Conservation (phyloP, 2,329 filamentous ascomycete genomes). For the Tolypocladium inflatum region DNA sequence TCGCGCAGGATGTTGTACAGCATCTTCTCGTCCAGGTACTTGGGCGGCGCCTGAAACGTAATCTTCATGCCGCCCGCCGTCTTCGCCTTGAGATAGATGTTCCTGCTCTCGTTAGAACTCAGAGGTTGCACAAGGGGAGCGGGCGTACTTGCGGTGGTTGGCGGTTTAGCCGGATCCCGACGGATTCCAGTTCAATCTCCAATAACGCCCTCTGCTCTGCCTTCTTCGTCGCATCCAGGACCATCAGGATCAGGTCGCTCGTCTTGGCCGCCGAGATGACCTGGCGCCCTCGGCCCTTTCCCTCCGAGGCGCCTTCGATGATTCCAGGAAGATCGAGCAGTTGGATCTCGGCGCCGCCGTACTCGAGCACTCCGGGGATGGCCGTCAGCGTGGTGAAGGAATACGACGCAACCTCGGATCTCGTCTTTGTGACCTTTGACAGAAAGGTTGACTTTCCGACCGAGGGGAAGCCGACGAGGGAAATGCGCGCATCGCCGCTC, state of each 20-base stretch:
- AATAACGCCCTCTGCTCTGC: conserved; percentile 84
- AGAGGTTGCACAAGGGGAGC: neutral
- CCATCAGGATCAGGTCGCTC: conserved; percentile 93
- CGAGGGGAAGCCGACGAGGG: conserved; percentile 95
- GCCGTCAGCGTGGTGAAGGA: conserved; percentile 96
- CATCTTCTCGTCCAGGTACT: conserved; percentile 94
- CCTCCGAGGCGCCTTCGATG: conserved; percentile 92
- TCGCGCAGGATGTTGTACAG: conserved; percentile 94
- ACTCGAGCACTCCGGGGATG: conserved; percentile 94
- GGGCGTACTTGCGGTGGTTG: conserved; percentile 65
- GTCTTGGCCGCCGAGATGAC: conserved; percentile 98
- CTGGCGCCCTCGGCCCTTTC: conserved; percentile 89
- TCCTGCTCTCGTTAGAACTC: conserved; percentile 40
- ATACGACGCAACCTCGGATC: conserved; percentile 91
- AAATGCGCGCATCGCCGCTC: conserved; percentile 91
- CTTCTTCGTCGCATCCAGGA: conserved; percentile 92
- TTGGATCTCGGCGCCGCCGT: conserved; percentile 96
- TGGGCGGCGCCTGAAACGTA: conserved; percentile 83
- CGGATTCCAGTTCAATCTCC: conserved; percentile 87
- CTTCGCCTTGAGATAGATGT: conserved; percentile 95
- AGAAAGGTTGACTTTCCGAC: conserved; percentile 98
- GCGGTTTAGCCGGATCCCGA: conserved; percentile 87
- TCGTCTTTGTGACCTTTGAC: conserved; percentile 98
- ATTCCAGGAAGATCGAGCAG: conserved; percentile 96
- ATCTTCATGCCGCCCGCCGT: conserved; percentile 99